These are phyloP conservation scores for Cystobasidium onofrii DNA, from an alignment of 768 basidiomycete species.

Conservation along the genomic window DNA sequence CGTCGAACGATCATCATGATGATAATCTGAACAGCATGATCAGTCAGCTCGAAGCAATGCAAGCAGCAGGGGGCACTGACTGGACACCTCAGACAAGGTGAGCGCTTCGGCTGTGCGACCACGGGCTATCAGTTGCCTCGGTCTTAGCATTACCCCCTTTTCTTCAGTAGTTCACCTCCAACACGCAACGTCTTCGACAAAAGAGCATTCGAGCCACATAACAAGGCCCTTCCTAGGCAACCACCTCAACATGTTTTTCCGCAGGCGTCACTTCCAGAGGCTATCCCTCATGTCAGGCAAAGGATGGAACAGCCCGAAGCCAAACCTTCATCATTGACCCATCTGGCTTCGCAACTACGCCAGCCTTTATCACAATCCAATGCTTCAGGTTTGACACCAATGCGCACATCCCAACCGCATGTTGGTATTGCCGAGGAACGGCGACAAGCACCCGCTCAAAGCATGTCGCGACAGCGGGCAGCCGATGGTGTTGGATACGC, in stretches of 20 bases:
- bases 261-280: not conserved
- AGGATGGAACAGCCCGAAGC: not conserved
- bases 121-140: too few relatives aligned
- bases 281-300: not conserved
- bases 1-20: conserved; percentile 10
- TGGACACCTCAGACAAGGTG: not conserved
- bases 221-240: not conserved
- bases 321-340: not conserved
- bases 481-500: not conserved
- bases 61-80: not conserved
- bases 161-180: not conserved
- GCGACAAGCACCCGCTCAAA: not conserved
- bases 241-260: not conserved
- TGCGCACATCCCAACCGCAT: not conserved
- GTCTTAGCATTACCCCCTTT: not conserved
- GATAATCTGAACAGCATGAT: conserved; percentile 22
- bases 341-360: not conserved
- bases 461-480: not conserved
- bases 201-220: not conserved
- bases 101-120: too few relatives aligned
- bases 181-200: not conserved
- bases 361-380: not conserved
- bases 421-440: not conserved
- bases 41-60: conserved; percentile 19
- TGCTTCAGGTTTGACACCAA: not conserved